phyloP scores from a whole-genome alignment of 352 stramenopile genomes.

The Phytophthora megakarya region DNA sequence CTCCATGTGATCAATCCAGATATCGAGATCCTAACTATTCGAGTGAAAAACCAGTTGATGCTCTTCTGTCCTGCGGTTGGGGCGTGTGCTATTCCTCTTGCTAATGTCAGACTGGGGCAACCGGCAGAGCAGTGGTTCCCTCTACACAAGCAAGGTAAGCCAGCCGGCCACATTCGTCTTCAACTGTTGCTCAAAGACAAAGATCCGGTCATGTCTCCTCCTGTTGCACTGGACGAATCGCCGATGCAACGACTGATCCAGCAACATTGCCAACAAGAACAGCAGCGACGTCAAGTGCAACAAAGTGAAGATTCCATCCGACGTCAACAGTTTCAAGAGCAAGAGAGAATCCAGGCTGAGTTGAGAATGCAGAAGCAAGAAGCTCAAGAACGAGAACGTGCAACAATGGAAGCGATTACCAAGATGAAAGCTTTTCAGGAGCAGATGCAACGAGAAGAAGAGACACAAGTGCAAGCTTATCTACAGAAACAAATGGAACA shows the following conservation, averaged over 20 bases:
- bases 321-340: slow-evolving; percentile 33
- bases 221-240: slow-evolving; percentile 29
- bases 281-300: slow-evolving; percentile 14
- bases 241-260: slow-evolving; percentile 30
- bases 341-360: slow-evolving; percentile 17
- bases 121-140: slow-evolving; percentile 66
- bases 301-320: slow-evolving; percentile 7
- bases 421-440: slow-evolving; percentile 20
- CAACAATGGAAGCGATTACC: slow-evolving; percentile 4
- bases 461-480: slow-evolving; percentile 27
- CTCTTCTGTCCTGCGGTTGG: slow-evolving; percentile 62
- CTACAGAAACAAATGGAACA: slow-evolving; percentile 30
- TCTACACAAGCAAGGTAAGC: slow-evolving; percentile 49
- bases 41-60: slow-evolving; percentile 71
- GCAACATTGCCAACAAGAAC: slow-evolving; percentile 36
- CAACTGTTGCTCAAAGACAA: slow-evolving; percentile 46
- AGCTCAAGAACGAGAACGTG: slow-evolving; percentile 15
- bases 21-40: slow-evolving; percentile 63
- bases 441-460: slow-evolving; percentile 22
- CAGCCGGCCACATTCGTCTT: slow-evolving; percentile 53
- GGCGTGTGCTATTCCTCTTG: slow-evolving; percentile 57
- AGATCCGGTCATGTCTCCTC: slow-evolving; percentile 9
- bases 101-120: slow-evolving; percentile 48
- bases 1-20: slow-evolving; percentile 53
- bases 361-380: slow-evolving; percentile 16